Base-by-base conservation (phyloP, 1,284 basidiomycete species). In the Phellinidium pouzarii region DNA sequence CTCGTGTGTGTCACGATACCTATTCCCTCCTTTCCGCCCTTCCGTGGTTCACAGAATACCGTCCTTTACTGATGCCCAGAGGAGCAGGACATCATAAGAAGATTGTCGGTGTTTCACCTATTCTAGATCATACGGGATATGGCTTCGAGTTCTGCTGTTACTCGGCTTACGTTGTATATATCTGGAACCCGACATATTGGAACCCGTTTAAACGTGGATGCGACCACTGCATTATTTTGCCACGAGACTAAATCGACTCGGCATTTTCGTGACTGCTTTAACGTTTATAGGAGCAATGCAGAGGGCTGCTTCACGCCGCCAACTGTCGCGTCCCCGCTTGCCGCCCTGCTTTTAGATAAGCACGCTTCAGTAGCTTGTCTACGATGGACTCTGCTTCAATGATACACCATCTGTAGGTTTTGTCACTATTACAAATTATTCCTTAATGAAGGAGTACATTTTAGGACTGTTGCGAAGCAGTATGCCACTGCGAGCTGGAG, bases 401-500 rank as follows among this genome's bases (percentile, higher is more conserved):
- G 29, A 46, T 46, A 46, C 44, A 46, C 19, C 44, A 46, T 26
- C 29, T 46, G 44, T 46, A 17, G 20, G 44, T 34, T 8, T 17
- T 2, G 17, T 9, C 23, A 9, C n/a, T n/a, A n/a, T 11, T 7
- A 25, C 17, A 26, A 7, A 17, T 44, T 25, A 44, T 17, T 17
- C 17, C 27, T 12, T 17, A 19, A 11, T 9, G 12, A 17, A 34
- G 8, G 19, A 3, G 19, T 20, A 34, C 22, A 12, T 31, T 22
- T 3, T 20, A 49, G 47, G 25, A 38, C 36, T 41, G 38, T 49
- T 20, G 34, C 47, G 20, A 49, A 49, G 34, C 47, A 49, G 36
- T 49, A 49, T 29, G 47, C 36, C n/a, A 40, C 36, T 23, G 47
- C 47, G 25, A 49, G 36, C 38, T 49, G 47, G 47, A 36, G 47